Evolutionary conservation across 2,329 filamentous ascomycete species (phyloP).

Genomic region (Magnaporthiopsis rhizophila): DNA sequence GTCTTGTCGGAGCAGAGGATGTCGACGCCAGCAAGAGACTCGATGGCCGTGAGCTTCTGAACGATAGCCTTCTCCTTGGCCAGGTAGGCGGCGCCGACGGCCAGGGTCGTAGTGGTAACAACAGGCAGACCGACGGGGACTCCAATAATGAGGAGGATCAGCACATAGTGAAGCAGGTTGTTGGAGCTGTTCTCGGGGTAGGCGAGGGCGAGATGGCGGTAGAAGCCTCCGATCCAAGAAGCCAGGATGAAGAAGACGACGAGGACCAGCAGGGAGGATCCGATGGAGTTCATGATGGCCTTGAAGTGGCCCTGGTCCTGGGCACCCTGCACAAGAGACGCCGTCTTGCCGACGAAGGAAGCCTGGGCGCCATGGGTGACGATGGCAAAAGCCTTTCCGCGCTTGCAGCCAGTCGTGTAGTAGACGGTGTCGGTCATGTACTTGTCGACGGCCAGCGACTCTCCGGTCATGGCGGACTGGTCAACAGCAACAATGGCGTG

Average conservation of each 20-base stretch:
- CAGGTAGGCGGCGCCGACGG: conserved; percentile 61
- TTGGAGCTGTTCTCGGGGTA: conserved; percentile 47
- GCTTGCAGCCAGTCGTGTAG: conserved; percentile 78
- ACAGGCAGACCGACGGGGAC: conserved; percentile 74
- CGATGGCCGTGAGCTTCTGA: conserved; percentile 85
- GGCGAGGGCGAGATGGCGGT: conserved; percentile 58
- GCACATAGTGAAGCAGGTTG: conserved; percentile 60
- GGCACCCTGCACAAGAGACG: conserved; percentile 64
- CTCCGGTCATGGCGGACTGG: conserved; percentile 74
- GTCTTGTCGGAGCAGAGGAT: conserved; percentile 88
- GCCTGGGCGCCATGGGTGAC: conserved; percentile 58
- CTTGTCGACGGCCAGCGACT: conserved; percentile 71
- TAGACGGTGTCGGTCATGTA: conserved; percentile 66
- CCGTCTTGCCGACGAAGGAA: conserved; percentile 72
- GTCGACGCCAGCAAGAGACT: conserved; percentile 86
- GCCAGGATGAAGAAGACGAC: conserved; percentile 71
- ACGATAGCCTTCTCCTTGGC: conserved; percentile 91
- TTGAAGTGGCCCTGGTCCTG: conserved; percentile 72
- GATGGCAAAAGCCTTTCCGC: conserved; percentile 66
- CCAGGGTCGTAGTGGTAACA: conserved; percentile 61
- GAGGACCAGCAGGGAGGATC: conserved; percentile 63
- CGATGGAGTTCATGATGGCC: conserved; percentile 77
- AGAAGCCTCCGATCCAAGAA: conserved; percentile 74
- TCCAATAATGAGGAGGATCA: conserved; percentile 69
- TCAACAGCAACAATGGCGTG: conserved; percentile 63